Evolutionary conservation across 1,284 basidiomycete species (phyloP).

Genomic region (Sporisorium graminicola): DNA sequence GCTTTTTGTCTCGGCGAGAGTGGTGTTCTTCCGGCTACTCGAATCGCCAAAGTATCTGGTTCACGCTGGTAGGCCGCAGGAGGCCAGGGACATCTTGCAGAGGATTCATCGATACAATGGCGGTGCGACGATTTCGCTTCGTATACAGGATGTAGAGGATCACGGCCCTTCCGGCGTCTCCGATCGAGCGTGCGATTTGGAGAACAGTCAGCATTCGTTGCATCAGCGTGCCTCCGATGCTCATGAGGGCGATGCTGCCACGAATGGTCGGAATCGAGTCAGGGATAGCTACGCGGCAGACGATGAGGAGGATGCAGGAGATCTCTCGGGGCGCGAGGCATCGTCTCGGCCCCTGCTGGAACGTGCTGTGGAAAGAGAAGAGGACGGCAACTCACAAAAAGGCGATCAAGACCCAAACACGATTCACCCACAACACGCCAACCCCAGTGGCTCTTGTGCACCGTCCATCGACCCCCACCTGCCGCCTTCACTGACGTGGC

Average conservation of each 20-base stretch:
- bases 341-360: slow-evolving; percentile 12
- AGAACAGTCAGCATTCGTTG: slow-evolving; percentile 18
- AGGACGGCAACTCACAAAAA: slow-evolving; percentile 2
- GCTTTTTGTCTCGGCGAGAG: slow-evolving; percentile 82
- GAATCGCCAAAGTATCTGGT: slow-evolving; percentile 79
- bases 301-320: slow-evolving; percentile 5
- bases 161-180: neutral
- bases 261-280: neutral
- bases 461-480: neutral
- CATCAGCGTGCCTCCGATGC: slow-evolving; percentile 9
- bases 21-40: slow-evolving; percentile 88
- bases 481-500: slow-evolving; percentile 33
- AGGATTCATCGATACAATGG: slow-evolving; percentile 57
- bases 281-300: slow-evolving; percentile 6
- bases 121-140: slow-evolving; percentile 32
- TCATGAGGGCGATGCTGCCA: neutral
- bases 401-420: slow-evolving; percentile 11
- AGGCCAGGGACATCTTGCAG: slow-evolving; percentile 58
- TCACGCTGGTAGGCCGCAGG: slow-evolving; percentile 49
- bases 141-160: slow-evolving; percentile 52
- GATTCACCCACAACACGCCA: slow-evolving; percentile 5
- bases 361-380: neutral
- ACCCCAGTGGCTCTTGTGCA: slow-evolving; percentile 3
- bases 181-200: slow-evolving; percentile 7
- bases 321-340: neutral